phyloP scores from a whole-genome alignment of 352 stramenopile genomes.

The Discostella stelligera region DNA sequence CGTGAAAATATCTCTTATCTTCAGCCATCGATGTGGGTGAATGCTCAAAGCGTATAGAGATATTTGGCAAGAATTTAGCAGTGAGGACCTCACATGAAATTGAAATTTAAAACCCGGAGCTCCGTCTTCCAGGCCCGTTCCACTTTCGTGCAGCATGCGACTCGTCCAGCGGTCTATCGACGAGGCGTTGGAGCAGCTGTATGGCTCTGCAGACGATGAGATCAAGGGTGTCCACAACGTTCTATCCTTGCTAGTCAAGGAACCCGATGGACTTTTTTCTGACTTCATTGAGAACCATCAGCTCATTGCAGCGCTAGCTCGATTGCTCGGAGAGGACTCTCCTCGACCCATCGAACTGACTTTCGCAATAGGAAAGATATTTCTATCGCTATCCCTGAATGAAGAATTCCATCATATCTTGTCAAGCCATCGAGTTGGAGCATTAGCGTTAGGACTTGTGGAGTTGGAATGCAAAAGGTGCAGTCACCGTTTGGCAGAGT shows the following conservation, averaged over 20 bases:
- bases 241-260: constrained; percentile 85
- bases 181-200: constrained; percentile 92
- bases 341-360: constrained; percentile 92
- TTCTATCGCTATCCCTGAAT: constrained; percentile 94
- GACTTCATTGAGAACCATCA: constrained; percentile 91
- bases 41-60: too few species aligned
- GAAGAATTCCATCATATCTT: constrained; percentile 91
- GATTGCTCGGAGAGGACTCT: constrained; percentile 93
- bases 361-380: constrained; percentile 92
- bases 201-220: constrained; percentile 84
- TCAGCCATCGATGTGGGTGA: background rate
- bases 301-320: constrained; percentile 91
- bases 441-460: constrained; percentile 91
- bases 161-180: constrained; percentile 79
- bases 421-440: constrained; percentile 90
- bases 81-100: background rate
- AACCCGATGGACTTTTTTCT: constrained; percentile 87
- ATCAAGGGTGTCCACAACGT: constrained; percentile 18
- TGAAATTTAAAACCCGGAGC: background rate
- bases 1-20: background rate
- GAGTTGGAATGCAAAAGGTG: constrained; percentile 90
- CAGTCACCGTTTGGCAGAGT: constrained; percentile 84
- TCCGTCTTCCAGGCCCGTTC: background rate
- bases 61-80: too few species aligned
- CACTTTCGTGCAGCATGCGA: too few species aligned